A percentile compares a stretch with the other conserved stretches of the same genome.
phyloP scores from a whole-genome alignment of 2,329 filamentous ascomycete genomes.

The Trichophyton schoenleinii region DNA sequence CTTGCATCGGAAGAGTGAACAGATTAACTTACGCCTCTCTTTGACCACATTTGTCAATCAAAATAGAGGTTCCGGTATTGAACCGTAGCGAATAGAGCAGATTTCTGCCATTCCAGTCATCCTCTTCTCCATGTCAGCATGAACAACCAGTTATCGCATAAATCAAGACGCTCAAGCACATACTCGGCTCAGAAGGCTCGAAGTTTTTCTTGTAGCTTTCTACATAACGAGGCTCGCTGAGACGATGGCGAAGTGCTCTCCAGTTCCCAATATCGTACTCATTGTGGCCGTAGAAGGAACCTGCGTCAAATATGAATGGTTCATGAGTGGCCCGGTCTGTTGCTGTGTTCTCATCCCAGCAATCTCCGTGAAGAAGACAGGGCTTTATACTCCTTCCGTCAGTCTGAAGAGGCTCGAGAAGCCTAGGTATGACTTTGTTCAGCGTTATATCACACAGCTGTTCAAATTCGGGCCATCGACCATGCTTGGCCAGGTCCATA shows the following conservation, averaged over 20 bases:
- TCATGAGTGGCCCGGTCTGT: slow-evolving; percentile 19
- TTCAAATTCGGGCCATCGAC: slow-evolving; percentile 4
- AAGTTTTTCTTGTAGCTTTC: slow-evolving; percentile 4
- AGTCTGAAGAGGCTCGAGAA: slow-evolving; percentile 21
- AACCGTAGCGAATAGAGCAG: slow-evolving; percentile 15
- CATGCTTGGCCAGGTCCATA: background rate
- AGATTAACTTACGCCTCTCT: slow-evolving; percentile 5
- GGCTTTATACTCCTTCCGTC: slow-evolving; percentile 23
- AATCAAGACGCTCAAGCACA: background rate
- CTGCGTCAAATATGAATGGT: slow-evolving; percentile 23
- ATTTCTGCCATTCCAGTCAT: slow-evolving; percentile 20
- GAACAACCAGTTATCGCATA: background rate
- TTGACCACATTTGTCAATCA: slow-evolving; percentile 8
- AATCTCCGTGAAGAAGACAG: slow-evolving; percentile 23
- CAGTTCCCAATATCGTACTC: slow-evolving; percentile 19
- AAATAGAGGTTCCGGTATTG: slow-evolving; percentile 7
- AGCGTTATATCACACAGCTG: slow-evolving; percentile 13
- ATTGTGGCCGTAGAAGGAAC: slow-evolving; percentile 24
- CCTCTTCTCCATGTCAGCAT: slow-evolving; percentile 3
- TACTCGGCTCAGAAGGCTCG: slow-evolving; percentile 8
- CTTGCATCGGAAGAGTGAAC: background rate
- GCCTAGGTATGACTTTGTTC: slow-evolving; percentile 20
- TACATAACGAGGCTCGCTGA: slow-evolving; percentile 4
- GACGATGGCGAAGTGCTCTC: slow-evolving; percentile 9
- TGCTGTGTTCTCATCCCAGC: slow-evolving; percentile 25